Evolutionary conservation across 2,329 filamentous ascomycete species (phyloP).

Genomic region (Trichoderma pleuroti): DNA sequence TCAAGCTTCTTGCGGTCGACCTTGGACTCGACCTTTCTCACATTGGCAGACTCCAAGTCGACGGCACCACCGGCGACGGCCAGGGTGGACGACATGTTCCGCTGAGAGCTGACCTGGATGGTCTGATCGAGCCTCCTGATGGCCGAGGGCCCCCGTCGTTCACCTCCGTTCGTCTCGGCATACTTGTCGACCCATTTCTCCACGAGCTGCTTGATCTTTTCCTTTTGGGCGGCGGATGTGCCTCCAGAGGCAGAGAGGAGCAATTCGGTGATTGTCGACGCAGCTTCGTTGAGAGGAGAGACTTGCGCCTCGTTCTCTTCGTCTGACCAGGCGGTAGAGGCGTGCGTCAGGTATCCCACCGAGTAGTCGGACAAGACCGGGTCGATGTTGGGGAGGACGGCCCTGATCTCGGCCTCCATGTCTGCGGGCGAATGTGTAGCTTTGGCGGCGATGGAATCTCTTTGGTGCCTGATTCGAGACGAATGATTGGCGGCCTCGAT

Average conservation of each 20-base stretch:
- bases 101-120: slow-evolving; percentile 88
- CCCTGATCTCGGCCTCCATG: slow-evolving; percentile 87
- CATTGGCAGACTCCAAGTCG: slow-evolving; percentile 89
- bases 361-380: slow-evolving; percentile 88
- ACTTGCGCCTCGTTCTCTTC: slow-evolving; percentile 62
- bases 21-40: slow-evolving; percentile 91
- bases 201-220: slow-evolving; percentile 77
- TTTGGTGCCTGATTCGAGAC: background rate
- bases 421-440: slow-evolving; percentile 20
- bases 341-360: slow-evolving; percentile 90
- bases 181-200: slow-evolving; percentile 86
- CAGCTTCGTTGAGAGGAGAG: slow-evolving; percentile 80
- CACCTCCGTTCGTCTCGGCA: slow-evolving; percentile 64
- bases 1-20: slow-evolving; percentile 99
- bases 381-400: slow-evolving; percentile 81
- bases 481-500: background rate
- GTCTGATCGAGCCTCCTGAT: slow-evolving; percentile 88
- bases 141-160: slow-evolving; percentile 68
- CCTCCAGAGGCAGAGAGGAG: slow-evolving; percentile 91
- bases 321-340: slow-evolving; percentile 79
- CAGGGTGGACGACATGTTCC: slow-evolving; percentile 93
- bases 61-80: slow-evolving; percentile 80
- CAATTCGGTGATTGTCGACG: slow-evolving; percentile 78
- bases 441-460: background rate
- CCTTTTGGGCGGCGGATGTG: slow-evolving; percentile 66